Base-by-base conservation (phyloP, 1,284 basidiomycete species). In the Ustilago crameri region DNA sequence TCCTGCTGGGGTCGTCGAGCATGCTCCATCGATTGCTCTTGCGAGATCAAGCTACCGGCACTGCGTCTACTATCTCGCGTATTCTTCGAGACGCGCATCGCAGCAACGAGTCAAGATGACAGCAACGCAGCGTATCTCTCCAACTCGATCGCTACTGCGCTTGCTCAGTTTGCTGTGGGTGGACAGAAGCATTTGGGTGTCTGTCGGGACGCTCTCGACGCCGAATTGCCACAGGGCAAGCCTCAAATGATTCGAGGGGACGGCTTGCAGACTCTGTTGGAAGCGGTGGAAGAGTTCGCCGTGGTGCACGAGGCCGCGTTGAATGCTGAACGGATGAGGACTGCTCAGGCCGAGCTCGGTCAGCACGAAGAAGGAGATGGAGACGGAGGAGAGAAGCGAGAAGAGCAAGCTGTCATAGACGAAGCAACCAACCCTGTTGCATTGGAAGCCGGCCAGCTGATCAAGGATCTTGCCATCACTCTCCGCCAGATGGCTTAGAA, bases 281-380 rank as follows among this genome's bases (percentile, higher is more conserved):
- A 73, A 15, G 64, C 70, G 1, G 70, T 73, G 17, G 70, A 68
- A 18, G 63, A 68, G 45, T 73, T 73, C 58, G 70, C 70, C 0
- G 50, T 54, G 14, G 47, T 67, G 20, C 64, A 72, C 27, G 48
- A 59, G 42, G 69, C 59, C 3, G 69, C 59, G 2, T 42, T 62
- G 40, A 40, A 46, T 12, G 56, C 49, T 24, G 50, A 53, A 2
- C 41, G 27, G 18, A 34, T 47, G 26, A 43, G 18, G 17, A 64
- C 94, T 96, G 84, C 92, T 93, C 89, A 93, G 88, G 54, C 91
- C 4, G 87, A 91, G 51, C n/a, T n/a, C n/a, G 87, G 85, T 78
- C 92, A 93, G 1, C 93, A 88, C 84, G 51, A 54, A 7, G 44
- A 46, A 5, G 63, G 88, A 48, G 91, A 93, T 84, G 89, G 95